Conservation (phyloP, 768 basidiomycete species). For the Amanita muscaria region DNA sequence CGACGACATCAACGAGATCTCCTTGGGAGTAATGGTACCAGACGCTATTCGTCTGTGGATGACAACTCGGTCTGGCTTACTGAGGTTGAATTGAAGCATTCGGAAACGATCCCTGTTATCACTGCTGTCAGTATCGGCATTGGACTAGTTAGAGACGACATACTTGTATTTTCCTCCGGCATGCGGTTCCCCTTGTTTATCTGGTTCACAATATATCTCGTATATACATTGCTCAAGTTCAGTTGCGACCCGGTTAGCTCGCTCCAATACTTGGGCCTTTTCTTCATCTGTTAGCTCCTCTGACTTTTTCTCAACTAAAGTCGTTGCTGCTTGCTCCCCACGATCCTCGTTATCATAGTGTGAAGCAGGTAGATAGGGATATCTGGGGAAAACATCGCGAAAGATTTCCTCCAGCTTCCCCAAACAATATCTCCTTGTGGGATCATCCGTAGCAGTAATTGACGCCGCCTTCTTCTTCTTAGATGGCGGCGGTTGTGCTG, state of each 20-base stretch:
- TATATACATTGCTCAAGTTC: slow-evolving; percentile 73
- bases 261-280: slow-evolving; percentile 42
- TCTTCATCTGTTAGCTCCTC: slow-evolving; percentile 56
- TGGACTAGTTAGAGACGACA: slow-evolving; percentile 12
- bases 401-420: slow-evolving; percentile 69
- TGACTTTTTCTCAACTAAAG: slow-evolving; percentile 31
- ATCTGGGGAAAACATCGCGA: slow-evolving; percentile 58
- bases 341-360: slow-evolving; percentile 17
- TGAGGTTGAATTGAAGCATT: slow-evolving; percentile 83
- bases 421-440: slow-evolving; percentile 72
- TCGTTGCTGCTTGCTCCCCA: slow-evolving; percentile 8
- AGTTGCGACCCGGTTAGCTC: slow-evolving; percentile 54
- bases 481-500: slow-evolving; percentile 27
- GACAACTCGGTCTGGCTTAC: slow-evolving; percentile 67
- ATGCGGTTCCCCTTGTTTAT: slow-evolving; percentile 54
- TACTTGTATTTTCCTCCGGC: slow-evolving; percentile 81
- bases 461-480: slow-evolving; percentile 37
- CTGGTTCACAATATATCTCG: slow-evolving; percentile 68
- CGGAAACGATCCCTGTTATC: slow-evolving; percentile 75
- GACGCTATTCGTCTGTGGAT: slow-evolving; percentile 75
- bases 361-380: slow-evolving; percentile 44
- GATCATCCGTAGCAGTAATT: slow-evolving; percentile 45
- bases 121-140: neutral
- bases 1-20: slow-evolving; percentile 77
- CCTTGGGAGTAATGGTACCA: slow-evolving; percentile 54